These are phyloP conservation scores for Shiraia sp. DNA, from an alignment of 2,329 filamentous ascomycete genomes.

Conservation along the genomic window DNA sequence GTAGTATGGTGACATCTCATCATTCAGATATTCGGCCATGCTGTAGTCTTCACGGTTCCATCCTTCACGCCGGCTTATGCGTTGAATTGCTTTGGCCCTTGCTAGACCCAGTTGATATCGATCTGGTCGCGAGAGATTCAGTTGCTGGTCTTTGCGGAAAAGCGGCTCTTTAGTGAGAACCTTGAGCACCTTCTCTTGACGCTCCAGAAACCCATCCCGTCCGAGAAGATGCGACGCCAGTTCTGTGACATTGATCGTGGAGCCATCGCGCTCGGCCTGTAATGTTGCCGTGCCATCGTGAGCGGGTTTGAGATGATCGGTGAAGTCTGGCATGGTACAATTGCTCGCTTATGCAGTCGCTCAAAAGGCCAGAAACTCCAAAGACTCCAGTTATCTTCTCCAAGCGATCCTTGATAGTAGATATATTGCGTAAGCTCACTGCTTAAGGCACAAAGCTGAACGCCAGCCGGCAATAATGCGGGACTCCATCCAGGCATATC, in stretches of 20 bases:
- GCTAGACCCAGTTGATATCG: constrained; percentile 58
- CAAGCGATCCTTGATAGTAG: too few relatives aligned
- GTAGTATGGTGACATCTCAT: constrained; percentile 58
- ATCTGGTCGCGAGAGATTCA: constrained; percentile 56
- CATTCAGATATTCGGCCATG: constrained; percentile 57
- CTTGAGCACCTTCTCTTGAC: constrained; percentile 52
- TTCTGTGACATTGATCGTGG: constrained; percentile 49
- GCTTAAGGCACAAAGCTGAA: constrained; percentile 1
- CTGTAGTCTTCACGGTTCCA: constrained; percentile 56
- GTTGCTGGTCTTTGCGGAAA: constrained; percentile 55
- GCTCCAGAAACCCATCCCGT: constrained; percentile 52
- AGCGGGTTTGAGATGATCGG: constrained; percentile 52
- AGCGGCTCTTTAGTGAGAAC: constrained; percentile 53
- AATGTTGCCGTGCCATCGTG: constrained; percentile 53
- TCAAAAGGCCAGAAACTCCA: constrained; percentile 1
- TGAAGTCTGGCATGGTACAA: constrained; percentile 53
- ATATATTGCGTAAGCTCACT: constrained; percentile 10
- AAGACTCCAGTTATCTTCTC: too few relatives aligned
- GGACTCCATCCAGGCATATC: constrained; percentile 3
- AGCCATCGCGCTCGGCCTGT: constrained; percentile 50
- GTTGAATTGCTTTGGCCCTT: constrained; percentile 55
- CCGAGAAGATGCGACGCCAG: constrained; percentile 53
- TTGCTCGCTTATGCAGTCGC: constrained; percentile 10
- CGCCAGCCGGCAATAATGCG: constrained; percentile 11
- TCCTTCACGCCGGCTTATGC: constrained; percentile 50